Base-by-base conservation (phyloP, 805 yeast genomes). In the Spathaspora arborariae region DNA sequence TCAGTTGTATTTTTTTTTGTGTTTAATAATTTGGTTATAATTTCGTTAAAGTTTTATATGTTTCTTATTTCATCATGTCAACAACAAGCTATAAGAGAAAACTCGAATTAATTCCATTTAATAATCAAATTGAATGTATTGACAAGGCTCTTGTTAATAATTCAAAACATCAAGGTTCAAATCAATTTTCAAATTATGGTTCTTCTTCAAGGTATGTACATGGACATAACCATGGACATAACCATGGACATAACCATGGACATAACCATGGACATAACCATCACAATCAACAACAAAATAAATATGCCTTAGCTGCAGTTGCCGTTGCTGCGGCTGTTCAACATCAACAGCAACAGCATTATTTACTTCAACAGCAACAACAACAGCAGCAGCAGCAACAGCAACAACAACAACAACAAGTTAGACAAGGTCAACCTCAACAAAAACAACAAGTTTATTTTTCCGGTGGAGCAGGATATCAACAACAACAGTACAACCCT, bases 251-350 rank as follows among this genome's bases (percentile, higher is more conserved):
- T 20, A 43, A 45, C 37, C 52, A 50, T 50, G n/a, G n/a, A 4
- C 45, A 42, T 38, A 34, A 39, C 34, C 27, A 24, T 24, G 27
- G 27, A 24, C 34, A 45, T 38, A 20, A 46, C 37, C 52, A 50
- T 18, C 45, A 43, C 39, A 18, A 13, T 10, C 47, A 43, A 35
- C 60, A 54, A 44, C 60, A 55, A 37, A 54, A 56, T 45, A 59
- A 60, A 47, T 60, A 60, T 44, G 56, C 64, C 1, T 51, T 56
- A 41, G 62, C 66, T 15, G 60, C 68, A 5, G 62, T 59, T 4
- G 64, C 65, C 2, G 66, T 63, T 2, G 61, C 68, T n/a, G 68
- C 68, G 13, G 65, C 64, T 13, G 64, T 58, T 18, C 64, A 58
- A 38, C 65, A 62, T 37, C 67, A 58, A 38, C 58, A 54, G 20